phyloP scores from a whole-genome alignment of 805 yeast species.

The Nakazawaea ambrosiae region DNA sequence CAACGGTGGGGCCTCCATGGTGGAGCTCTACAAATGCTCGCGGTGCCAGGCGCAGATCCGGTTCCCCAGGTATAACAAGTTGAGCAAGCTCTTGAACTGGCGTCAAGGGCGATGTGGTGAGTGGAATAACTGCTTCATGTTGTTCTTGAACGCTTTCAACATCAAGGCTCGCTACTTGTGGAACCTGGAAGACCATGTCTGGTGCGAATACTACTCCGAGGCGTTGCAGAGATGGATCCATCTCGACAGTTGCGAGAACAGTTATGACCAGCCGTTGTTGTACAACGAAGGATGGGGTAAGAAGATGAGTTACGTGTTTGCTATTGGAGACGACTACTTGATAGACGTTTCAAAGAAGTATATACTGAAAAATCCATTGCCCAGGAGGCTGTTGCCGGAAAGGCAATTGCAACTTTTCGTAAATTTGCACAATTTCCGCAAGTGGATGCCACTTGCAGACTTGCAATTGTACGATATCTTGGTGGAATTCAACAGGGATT shows the following conservation, averaged over 20 bases:
- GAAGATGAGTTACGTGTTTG: constrained; percentile 83
- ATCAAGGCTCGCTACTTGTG: constrained; percentile 65
- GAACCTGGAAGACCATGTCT: constrained; percentile 92
- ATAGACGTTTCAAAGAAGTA: constrained; percentile 69
- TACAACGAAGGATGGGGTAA: constrained; percentile 90
- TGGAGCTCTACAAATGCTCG: constrained; percentile 61
- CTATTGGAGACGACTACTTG: constrained; percentile 53
- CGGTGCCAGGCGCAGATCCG: constrained; percentile 40
- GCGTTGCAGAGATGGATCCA: constrained; percentile 72
- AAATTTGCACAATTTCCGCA: constrained; percentile 26
- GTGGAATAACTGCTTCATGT: constrained; percentile 82
- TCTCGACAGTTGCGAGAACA: constrained; percentile 80
- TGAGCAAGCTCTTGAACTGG: constrained; percentile 51
- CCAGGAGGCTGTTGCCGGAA: constrained; percentile 41
- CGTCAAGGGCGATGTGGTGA: constrained; percentile 89
- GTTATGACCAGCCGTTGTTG: constrained; percentile 73
- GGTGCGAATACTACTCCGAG: constrained; percentile 83
- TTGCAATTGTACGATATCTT: constrained; percentile 30
- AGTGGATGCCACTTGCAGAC: constrained; percentile 23
- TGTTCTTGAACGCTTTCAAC: constrained; percentile 62
- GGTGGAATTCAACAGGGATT: constrained; percentile 30
- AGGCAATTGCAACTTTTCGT: constrained; percentile 28
- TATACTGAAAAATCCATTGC: constrained; percentile 36
- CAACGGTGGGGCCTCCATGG: constrained; percentile 43
- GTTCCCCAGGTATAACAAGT: constrained; percentile 75